Conservation (phyloP, 805 yeast species). For the Kazachstania bromeliacearum region DNA sequence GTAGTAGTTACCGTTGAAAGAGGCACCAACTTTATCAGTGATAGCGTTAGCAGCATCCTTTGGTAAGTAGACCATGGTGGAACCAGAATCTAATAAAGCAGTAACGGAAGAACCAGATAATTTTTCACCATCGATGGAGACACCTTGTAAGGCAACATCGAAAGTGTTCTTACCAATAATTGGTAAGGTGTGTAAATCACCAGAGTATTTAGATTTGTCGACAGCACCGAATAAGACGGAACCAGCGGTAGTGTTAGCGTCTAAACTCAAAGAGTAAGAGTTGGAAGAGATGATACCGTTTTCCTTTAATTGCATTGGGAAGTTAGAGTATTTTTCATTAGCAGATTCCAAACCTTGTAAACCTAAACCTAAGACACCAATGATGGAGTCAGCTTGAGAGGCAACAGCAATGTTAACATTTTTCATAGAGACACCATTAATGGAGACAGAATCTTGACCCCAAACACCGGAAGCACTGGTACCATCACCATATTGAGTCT, state of each 20-base stretch:
- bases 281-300: conserved; percentile 47
- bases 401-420: conserved; percentile 53
- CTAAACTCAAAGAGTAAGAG: conserved; percentile 56
- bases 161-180: conserved; percentile 36
- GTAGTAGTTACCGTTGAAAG: conserved; percentile 32
- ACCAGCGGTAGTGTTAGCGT: conserved; percentile 38
- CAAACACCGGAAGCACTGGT: conserved; percentile 35
- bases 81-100: conserved; percentile 47
- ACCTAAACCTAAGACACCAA: conserved; percentile 1
- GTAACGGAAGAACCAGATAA: conserved; percentile 20
- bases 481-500: conserved; percentile 48
- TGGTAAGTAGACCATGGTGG: conserved; percentile 44
- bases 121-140: conserved; percentile 12
- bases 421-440: not conserved
- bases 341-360: conserved; percentile 1
- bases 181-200: conserved; percentile 41
- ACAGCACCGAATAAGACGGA: conserved; percentile 61
- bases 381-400: conserved; percentile 42
- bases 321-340: conserved; percentile 41
- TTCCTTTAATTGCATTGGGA: conserved; percentile 51
- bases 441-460: conserved; percentile 44
- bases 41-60: conserved; percentile 14
- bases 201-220: conserved; percentile 48
- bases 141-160: conserved; percentile 26
- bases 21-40: conserved; percentile 35